Evolutionary conservation across 108 stramenopile genomes (phyloP), one percentile per base, ranked within the genome.

Genomic region (Halocafeteria seosinensis): DNA sequence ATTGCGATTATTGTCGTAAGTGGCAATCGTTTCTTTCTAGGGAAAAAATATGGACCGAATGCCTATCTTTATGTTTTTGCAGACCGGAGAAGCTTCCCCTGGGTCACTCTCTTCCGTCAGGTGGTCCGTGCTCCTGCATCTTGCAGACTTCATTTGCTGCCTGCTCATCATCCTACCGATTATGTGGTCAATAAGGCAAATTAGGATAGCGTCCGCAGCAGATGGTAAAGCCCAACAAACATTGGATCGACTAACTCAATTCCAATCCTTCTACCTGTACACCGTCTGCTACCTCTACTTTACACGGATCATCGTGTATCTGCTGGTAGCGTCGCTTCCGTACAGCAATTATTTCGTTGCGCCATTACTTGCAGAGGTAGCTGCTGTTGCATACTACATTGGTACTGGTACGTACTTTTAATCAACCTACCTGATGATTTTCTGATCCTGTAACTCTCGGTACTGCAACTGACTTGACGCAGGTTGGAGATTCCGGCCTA

Each of bases 101-200:
- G 94, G 94, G 37, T 89, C 91, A 64, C 62, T 29, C 17, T 34
- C 74, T 3, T 89, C 76, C 60, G 75, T 85, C 59, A 70, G 74
- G 55, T 95, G 90, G 96, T 81, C 71, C 34, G 86, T 87, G 47
- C 52, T 94, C 32, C 76, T 98, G 26, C 91, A 94, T 70, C 64
- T 98, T 34, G 83, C 94, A 6, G 96, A 98, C 69, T 87, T 95
- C 33, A n/a, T 92, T 33, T 95, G 96, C 70, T 95, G 96, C 70
- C 86, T 84, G 64, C 89, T 87, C 35, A 81, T 98, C n/a, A 73
- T 95, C 21, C 55, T 95, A 58, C 96, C 96, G 12, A 91, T 98
- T 66, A 85, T 92, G 24, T 95, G 92, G 92, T 66, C 73, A 27
- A 71, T 78, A 52, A 64, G 66, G 58, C 50, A 64, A 29, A 62